Evolutionary conservation across 2,329 filamentous ascomycete genomes (phyloP).

Genomic region (Ophiostoma australiae): DNA sequence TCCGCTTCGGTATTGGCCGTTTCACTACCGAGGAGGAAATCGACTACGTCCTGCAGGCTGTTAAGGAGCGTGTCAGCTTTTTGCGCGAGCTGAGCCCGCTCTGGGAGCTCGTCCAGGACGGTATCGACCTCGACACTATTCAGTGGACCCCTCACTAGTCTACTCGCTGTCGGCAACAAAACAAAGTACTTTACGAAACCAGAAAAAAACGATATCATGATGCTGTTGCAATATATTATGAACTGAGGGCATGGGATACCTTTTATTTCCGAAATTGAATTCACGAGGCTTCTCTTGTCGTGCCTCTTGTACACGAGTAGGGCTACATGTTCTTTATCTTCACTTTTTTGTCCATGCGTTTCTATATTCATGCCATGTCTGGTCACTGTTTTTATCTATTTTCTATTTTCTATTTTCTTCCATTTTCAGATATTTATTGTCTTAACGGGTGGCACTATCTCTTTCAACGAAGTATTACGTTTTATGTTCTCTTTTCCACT

Average conservation of each 20-base stretch:
- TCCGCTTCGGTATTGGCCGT: slow-evolving; percentile 92
- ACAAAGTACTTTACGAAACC: slow-evolving; percentile 27
- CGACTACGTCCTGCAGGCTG: slow-evolving; percentile 94
- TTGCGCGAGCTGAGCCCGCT: slow-evolving; percentile 89
- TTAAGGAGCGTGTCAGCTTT: slow-evolving; percentile 84
- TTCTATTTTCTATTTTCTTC: too few relatives aligned
- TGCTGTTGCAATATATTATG: slow-evolving; percentile 15
- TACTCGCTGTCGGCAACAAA: neutral
- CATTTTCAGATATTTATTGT: too few relatives aligned
- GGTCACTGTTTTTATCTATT: too few relatives aligned
- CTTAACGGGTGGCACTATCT: too few relatives aligned
- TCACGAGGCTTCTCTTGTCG: neutral
- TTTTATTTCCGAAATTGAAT: neutral
- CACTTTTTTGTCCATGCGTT: neutral
- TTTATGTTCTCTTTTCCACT: too few relatives aligned
- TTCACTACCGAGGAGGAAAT: slow-evolving; percentile 96
- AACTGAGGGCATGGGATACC: neutral
- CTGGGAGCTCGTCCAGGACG: slow-evolving; percentile 97
- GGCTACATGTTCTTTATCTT: neutral
- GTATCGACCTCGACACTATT: slow-evolving; percentile 90
- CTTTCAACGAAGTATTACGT: too few relatives aligned
- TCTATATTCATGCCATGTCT: neutral
- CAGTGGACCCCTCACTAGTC: slow-evolving; percentile 91
- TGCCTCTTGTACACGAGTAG: neutral
- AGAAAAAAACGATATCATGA: neutral